Evolutionary conservation across 2,329 filamentous ascomycete genomes (phyloP), one percentile per base, ranked within the genome.

Genomic region (Pseudogymnoascus sp.): DNA sequence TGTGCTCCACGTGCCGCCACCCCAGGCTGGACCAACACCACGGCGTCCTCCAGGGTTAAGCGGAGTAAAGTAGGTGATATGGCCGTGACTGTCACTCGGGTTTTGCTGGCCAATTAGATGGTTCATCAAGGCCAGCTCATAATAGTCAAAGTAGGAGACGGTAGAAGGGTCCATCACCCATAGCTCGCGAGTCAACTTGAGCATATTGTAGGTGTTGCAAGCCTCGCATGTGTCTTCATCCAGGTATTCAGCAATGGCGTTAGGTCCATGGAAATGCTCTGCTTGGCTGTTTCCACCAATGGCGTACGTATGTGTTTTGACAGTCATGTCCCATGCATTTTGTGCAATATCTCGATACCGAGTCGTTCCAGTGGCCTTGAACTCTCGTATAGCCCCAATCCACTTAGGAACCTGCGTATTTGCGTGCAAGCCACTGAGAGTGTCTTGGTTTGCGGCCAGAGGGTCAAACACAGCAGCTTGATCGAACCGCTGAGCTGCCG

Each of bases 181-280:
- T 3, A 82, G 71, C 59, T 81, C 77, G 0, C 77, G 73, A 0
- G 79, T 80, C 34, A 82, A 68, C 65, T 81, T 81, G 48, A 81
- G 75, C 79, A 81, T 82, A 64, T 82, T 82, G 66, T 81, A 80
- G 0, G 77, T 78, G 66, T 81, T 81, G 68, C 79, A 81, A 1
- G 73, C 73, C 67, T 82, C 79, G 45, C 73, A 74, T 0, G 78
- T 80, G 65, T 82, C 79, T 0, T 69, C 65, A 3, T 67, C 68
- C 9, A 82, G 69, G 58, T 73, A 76, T 2, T 64, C 65, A 0
- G 78, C 70, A 59, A 81, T 81, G 8, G 73, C 75, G 61, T 80
- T 73, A 0, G 78, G 71, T 0, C 67, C 66, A 12, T 71, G 74
- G 66, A 81, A 82, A 65, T 81, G 79, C 65, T 82, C 79, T 0